phyloP scores from a whole-genome alignment of 441 rosid genomes.

The Breynia disticha region DNA sequence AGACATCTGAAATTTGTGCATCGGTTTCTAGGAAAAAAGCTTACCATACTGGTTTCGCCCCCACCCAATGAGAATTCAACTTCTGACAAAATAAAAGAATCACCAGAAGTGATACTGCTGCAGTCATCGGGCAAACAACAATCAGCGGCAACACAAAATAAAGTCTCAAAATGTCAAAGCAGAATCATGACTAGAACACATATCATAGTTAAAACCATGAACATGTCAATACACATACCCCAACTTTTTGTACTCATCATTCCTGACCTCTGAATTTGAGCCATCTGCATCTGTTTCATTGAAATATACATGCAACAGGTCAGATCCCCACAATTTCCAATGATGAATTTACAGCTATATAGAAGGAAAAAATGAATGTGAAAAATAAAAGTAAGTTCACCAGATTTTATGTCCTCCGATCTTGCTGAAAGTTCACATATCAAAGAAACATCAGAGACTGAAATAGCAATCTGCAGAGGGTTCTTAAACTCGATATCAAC shows the following conservation, averaged over 20 bases:
- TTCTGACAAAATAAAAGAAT: slow-evolving; percentile 62
- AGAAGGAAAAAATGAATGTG: slow-evolving; percentile 5
- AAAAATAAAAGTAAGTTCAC: slow-evolving; percentile 35
- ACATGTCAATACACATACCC: slow-evolving; percentile 24
- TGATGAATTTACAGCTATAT: slow-evolving; percentile 5
- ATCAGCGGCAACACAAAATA: slow-evolving; percentile 12
- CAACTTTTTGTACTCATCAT: slow-evolving; percentile 30
- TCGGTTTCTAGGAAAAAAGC: slow-evolving; percentile 22
- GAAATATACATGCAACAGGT: slow-evolving; percentile 4
- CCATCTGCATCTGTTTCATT: slow-evolving; percentile 40
- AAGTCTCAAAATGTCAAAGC: neutral
- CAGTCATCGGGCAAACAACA: slow-evolving; percentile 3
- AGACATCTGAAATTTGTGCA: slow-evolving; percentile 9
- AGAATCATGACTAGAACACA: slow-evolving; percentile 1
- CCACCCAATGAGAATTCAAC: slow-evolving; percentile 55
- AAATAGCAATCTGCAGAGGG: slow-evolving; percentile 68
- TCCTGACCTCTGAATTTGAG: slow-evolving; percentile 33
- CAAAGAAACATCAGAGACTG: slow-evolving; percentile 63
- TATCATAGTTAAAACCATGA: neutral
- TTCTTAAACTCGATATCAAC: slow-evolving; percentile 71
- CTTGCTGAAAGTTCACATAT: slow-evolving; percentile 59
- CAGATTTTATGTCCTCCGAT: slow-evolving; percentile 53
- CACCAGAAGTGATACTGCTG: slow-evolving; percentile 46
- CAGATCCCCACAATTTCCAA: slow-evolving; percentile 7
- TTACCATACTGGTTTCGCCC: slow-evolving; percentile 57